Conservation (phyloP, 345 rosid species). For the Arabidopsis arenosa region DNA sequence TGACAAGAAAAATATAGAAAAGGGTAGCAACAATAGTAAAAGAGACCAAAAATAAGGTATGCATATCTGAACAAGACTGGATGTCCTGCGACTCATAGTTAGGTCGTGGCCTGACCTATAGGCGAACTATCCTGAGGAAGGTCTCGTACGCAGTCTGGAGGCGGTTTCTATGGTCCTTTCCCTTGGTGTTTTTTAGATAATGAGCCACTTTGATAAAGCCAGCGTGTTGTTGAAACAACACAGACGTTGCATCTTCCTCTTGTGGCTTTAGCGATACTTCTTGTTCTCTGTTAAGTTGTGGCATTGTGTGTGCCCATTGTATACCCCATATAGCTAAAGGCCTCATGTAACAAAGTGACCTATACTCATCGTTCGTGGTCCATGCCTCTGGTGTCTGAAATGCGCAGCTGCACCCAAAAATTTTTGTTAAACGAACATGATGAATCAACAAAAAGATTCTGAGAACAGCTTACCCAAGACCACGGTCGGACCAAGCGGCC, state of each 20-base stretch:
- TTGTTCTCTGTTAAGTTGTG: slow-evolving; percentile 43
- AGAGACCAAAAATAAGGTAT: background rate
- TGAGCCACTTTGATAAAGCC: slow-evolving; percentile 72
- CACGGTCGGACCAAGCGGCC: slow-evolving; percentile 69
- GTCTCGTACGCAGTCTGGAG: slow-evolving; percentile 57
- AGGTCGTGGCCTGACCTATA: slow-evolving; percentile 28
- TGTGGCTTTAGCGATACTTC: slow-evolving; percentile 34
- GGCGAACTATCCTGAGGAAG: slow-evolving; percentile 46
- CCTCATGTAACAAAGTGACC: slow-evolving; percentile 78
- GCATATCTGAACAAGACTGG: background rate
- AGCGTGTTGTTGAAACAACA: slow-evolving; percentile 51
- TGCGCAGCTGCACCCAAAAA: slow-evolving; percentile 53
- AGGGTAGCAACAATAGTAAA: background rate
- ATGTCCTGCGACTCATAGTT: background rate
- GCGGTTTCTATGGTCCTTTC: slow-evolving; percentile 50
- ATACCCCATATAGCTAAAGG: slow-evolving; percentile 86
- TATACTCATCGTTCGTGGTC: slow-evolving; percentile 57
- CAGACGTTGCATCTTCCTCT: slow-evolving; percentile 43
- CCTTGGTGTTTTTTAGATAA: slow-evolving; percentile 55
- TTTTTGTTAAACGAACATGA: background rate
- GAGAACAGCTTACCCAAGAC: slow-evolving; percentile 60
- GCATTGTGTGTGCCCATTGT: slow-evolving; percentile 76
- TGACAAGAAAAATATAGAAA: background rate
- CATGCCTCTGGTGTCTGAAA: slow-evolving; percentile 84
- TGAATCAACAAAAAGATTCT: background rate